phyloP scores from a whole-genome alignment of 768 basidiomycete genomes.

The Tricholoma saponaceum region DNA sequence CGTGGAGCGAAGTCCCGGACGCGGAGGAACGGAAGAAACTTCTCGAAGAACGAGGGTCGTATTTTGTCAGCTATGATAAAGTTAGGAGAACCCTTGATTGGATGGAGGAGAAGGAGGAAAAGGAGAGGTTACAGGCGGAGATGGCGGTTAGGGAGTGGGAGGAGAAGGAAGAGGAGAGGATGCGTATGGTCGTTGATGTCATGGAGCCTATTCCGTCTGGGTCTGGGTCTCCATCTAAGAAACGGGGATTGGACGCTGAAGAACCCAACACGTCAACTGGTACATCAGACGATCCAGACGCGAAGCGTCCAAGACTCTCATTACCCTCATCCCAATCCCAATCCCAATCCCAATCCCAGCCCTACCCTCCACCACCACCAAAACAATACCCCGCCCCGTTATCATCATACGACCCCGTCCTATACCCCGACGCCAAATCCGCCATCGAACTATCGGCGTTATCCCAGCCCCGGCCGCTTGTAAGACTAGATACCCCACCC shows the following conservation, averaged over 20 bases:
- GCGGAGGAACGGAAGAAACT: conserved; percentile 9
- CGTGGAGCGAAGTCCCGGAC: conserved; percentile 10
- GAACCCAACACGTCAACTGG: not conserved
- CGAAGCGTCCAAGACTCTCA: conserved; percentile 13
- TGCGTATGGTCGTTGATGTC: conserved; percentile 9
- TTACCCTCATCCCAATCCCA: not conserved
- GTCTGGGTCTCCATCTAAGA: conserved; percentile 1
- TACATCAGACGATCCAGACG: not conserved
- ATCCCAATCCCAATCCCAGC: not conserved
- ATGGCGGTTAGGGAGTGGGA: conserved; percentile 10
- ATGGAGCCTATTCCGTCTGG: too few relatives aligned
- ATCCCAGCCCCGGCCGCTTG: conserved; percentile 9
- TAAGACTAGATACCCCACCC: conserved; percentile 3
- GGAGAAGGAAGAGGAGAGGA: too few relatives aligned
- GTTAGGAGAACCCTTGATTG: conserved; percentile 10
- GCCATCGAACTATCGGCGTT: conserved; percentile 22
- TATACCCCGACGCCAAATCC: conserved; percentile 33
- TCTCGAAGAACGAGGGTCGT: not conserved
- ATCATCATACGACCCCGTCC: conserved; percentile 28
- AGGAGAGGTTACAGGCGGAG: conserved; percentile 8
- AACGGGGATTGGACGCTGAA: conserved; percentile 13
- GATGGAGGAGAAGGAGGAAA: conserved; percentile 6
- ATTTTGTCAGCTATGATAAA: conserved; percentile 10
- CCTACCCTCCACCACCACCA: conserved; percentile 13
- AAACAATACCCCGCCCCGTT: conserved; percentile 36